These are phyloP conservation scores for Corymbia citriodora DNA, from an alignment of 441 rosid species.

Conservation along the genomic window DNA sequence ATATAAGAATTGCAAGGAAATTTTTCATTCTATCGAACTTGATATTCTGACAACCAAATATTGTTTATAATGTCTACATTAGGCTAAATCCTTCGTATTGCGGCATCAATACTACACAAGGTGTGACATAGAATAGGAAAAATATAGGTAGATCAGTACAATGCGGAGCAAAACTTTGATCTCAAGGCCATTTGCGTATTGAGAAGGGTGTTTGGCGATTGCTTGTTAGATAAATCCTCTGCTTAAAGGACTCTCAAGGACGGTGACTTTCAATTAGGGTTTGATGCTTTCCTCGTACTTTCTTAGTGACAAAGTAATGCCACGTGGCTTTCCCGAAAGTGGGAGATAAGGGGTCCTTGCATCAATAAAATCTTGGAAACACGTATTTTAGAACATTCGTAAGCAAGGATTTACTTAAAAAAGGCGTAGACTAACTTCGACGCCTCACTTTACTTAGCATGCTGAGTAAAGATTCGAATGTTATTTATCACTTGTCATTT, in stretches of 20 bases:
- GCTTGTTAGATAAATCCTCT: neutral
- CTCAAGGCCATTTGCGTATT: neutral
- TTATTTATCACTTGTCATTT: neutral
- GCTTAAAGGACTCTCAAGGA: neutral
- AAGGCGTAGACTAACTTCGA: accelerated
- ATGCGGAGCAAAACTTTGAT: too few species aligned
- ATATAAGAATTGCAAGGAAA: neutral
- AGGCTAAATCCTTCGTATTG: neutral
- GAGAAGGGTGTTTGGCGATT: neutral
- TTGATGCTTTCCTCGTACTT: neutral
- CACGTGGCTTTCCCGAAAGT: neutral
- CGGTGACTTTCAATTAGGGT: neutral
- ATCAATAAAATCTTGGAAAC: neutral
- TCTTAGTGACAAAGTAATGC: neutral
- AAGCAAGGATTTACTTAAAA: neutral
- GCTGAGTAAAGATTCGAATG: accelerated
- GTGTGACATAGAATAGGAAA: neutral
- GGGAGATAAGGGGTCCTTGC: neutral
- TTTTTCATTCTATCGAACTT: neutral
- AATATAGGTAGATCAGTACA: neutral
- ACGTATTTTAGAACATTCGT: neutral
- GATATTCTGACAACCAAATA: too few species aligned
- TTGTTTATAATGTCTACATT: neutral
- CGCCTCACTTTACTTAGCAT: accelerated
- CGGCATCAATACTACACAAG: neutral